Evolutionary conservation across 257 asterid genomes (phyloP).

Genomic region (Ophiorrhiza pumila): DNA sequence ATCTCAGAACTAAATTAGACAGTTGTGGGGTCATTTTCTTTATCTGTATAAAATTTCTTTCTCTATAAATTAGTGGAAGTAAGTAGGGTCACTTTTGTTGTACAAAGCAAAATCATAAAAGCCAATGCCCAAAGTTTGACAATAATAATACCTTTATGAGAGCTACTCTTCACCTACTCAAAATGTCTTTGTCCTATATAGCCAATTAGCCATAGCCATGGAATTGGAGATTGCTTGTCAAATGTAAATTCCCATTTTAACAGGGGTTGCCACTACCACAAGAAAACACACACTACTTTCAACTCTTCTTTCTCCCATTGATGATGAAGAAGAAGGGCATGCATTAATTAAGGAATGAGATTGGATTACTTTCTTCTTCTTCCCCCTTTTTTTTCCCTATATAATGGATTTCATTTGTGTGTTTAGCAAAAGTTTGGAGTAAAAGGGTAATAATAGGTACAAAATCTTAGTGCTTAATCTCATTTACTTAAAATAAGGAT

Average conservation of each 20-base stretch:
- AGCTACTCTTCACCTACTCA: constrained; percentile 50
- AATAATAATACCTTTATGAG: constrained; percentile 55
- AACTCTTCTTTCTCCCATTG: constrained; percentile 16
- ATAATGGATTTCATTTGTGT: no score
- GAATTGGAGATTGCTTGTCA: constrained; percentile 33
- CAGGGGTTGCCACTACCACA: constrained; percentile 33
- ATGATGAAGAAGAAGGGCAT: no score
- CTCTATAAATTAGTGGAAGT: constrained; percentile 30
- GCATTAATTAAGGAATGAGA: neutral
- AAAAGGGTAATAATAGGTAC: neutral
- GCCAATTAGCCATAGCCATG: no score
- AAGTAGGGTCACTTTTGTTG: constrained; percentile 35
- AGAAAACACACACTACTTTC: constrained; percentile 25
- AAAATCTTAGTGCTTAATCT: neutral
- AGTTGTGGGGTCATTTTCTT: constrained; percentile 48
- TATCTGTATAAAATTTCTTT: constrained; percentile 10
- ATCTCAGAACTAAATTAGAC: constrained; percentile 27
- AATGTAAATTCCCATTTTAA: constrained; percentile 21
- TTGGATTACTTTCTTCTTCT: neutral
- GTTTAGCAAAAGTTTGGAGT: no score
- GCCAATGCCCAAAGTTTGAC: constrained; percentile 63
- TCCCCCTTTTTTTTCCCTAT: no score
- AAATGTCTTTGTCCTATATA: neutral
- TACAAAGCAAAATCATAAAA: constrained; percentile 53
- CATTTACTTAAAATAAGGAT: neutral